Conservation (phyloP, 192 early-diverging fungal genomes). For the Backusella luteola region DNA sequence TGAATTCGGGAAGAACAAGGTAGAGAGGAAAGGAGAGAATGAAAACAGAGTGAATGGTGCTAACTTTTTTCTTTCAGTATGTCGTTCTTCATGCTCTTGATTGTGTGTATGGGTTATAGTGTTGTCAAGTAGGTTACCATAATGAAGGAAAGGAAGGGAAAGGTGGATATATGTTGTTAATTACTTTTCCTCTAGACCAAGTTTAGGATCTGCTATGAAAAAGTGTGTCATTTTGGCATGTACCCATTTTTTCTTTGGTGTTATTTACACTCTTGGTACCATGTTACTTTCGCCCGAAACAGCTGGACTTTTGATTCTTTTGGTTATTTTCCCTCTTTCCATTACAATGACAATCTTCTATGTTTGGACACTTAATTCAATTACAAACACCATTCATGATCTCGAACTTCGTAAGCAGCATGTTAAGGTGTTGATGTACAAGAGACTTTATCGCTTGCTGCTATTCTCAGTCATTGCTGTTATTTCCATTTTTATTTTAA, state of each 20-base stretch:
- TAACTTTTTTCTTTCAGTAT: constrained; percentile 49
- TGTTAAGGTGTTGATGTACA: constrained; percentile 93
- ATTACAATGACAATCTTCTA: constrained; percentile 92
- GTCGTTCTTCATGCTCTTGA: constrained; percentile 95
- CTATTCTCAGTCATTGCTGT: constrained; percentile 73
- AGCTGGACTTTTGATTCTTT: constrained; percentile 64
- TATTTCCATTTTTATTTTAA: constrained; percentile 77
- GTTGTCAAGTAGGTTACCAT: constrained; percentile 73
- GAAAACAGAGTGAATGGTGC: not conserved
- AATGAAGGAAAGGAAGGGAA: not conserved
- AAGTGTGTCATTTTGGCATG: constrained; percentile 75
- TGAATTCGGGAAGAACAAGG: constrained; percentile 84
- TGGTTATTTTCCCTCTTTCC: constrained; percentile 86
- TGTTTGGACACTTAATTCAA: constrained; percentile 86
- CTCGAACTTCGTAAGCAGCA: constrained; percentile 79
- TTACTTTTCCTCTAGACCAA: constrained; percentile 54
- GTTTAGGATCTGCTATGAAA: constrained; percentile 88
- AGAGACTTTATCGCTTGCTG: constrained; percentile 75
- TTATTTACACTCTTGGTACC: constrained; percentile 82
- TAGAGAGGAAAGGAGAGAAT: not conserved
- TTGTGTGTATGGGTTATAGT: constrained; percentile 94
- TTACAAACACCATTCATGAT: constrained; percentile 73
- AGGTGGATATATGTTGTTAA: not conserved
- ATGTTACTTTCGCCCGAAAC: constrained; percentile 70
- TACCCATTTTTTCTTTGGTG: constrained; percentile 85